Evolutionary conservation across 2,329 filamentous ascomycete species (phyloP), one percentile per base, ranked within the genome.

Genomic region (Aotearoamyces nothofagi): DNA sequence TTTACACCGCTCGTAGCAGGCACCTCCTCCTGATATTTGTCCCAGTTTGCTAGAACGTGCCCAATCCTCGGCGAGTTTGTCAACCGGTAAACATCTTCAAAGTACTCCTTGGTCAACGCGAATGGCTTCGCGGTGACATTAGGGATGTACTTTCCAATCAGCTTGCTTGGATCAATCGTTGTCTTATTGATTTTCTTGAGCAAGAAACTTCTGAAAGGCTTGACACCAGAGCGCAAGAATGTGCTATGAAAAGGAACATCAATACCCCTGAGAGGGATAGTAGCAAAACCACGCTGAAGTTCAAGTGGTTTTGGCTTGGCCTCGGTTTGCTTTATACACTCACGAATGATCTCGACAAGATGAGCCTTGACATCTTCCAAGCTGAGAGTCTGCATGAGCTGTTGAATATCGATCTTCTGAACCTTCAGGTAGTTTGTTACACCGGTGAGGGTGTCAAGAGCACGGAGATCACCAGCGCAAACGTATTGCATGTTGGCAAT

Each of bases 121-220:
- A 98, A 98, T 10, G 90, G 90, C 58, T 77, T 77, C 33, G 90
- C 90, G 32, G 90, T 98, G 42, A 98, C 92, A 57, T 98, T 98
- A 44, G 90, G 90, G 42, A 98, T 96, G 61, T 98, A 98, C 61
- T 98, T 98, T 48, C 90, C 90, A 42, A 98, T 69, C 48, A 98
- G 61, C 67, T 96, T 96, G 53, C 81, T 79, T 4, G 90, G 90
- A 54, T 98, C 90, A 54, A 98, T 96, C 30, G 81, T 92, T 14
- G 86, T 94, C 73, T 92, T 93, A 69, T 96, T 84, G 62, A 98
- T 96, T 72, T 98, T 98, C 80, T 96, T 98, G 45, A 96, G 77
- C 52, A 98, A 58, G 72, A 98, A 98, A 24, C 78, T 87, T 42
- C 90, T 73, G 83, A 98, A 98, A 26, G 92, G 90, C 68, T 98